Evolutionary conservation across 768 basidiomycete species (phyloP).

Genomic region (Candolleomyces eurysporus): DNA sequence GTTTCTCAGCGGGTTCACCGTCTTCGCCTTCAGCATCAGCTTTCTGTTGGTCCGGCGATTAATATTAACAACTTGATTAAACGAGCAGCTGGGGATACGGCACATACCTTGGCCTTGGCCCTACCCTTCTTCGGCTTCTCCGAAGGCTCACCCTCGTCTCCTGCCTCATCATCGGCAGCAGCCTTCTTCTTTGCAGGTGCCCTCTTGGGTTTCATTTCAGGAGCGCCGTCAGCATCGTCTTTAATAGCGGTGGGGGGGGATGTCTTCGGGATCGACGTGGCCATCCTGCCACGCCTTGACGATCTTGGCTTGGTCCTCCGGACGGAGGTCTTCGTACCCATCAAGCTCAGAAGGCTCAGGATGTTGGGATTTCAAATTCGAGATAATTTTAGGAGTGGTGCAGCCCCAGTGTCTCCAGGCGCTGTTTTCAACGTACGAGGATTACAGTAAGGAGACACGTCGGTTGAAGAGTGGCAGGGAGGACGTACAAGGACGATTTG

Average conservation of each 20-base stretch:
- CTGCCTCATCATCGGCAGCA: conserved; percentile 21
- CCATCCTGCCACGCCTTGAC: conserved; percentile 73
- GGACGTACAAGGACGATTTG: conserved; percentile 57
- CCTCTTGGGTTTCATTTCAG: conserved; percentile 48
- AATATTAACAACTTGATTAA: too few species aligned
- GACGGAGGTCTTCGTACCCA: conserved; percentile 73
- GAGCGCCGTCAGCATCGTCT: conserved; percentile 38
- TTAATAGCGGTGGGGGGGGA: conserved; percentile 39
- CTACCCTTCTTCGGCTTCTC: conserved; percentile 50
- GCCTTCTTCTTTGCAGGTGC: conserved; percentile 28
- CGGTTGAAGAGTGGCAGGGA: conserved; percentile 17
- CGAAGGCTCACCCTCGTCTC: conserved; percentile 30
- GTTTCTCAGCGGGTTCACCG: conserved; percentile 31
- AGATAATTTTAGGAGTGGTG: conserved; percentile 63
- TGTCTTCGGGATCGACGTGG: conserved; percentile 79
- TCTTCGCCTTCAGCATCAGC: conserved; percentile 16
- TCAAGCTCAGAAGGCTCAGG: conserved; percentile 69
- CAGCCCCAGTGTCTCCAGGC: conserved; percentile 94
- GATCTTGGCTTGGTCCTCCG: conserved; percentile 71
- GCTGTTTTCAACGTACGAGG: conserved; percentile 30
- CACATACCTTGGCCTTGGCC: conserved; percentile 28
- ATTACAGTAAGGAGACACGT: background rate
- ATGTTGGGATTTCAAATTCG: conserved; percentile 66
- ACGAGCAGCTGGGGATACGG: background rate
- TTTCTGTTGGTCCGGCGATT: conserved; percentile 7